These are phyloP conservation scores for Chaetoscypha palmicola DNA, from an alignment of 2,329 filamentous ascomycete species.

Conservation along the genomic window DNA sequence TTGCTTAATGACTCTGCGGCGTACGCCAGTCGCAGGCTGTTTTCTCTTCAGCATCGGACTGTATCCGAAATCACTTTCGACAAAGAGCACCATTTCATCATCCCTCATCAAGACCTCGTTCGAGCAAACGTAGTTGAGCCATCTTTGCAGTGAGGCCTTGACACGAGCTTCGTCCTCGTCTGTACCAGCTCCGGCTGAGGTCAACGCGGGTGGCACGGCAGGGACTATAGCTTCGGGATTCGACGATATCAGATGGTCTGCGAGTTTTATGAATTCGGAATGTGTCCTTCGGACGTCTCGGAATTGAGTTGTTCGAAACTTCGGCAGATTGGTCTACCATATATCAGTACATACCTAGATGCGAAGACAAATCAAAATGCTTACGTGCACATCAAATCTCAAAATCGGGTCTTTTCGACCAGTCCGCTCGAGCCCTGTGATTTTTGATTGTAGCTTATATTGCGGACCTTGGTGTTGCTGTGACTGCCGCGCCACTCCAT, in stretches of 20 bases:
- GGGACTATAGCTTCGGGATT: slow-evolving; percentile 94
- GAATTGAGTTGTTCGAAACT: slow-evolving; percentile 96
- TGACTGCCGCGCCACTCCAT: slow-evolving; percentile 13
- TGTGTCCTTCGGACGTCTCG: slow-evolving; percentile 93
- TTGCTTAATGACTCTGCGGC: slow-evolving; percentile 93
- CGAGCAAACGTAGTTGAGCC: slow-evolving; percentile 88
- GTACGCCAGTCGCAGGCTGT: slow-evolving; percentile 91
- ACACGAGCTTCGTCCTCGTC: slow-evolving; percentile 90
- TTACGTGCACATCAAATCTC: slow-evolving; percentile 92
- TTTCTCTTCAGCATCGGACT: slow-evolving; percentile 92
- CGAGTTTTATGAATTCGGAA: slow-evolving; percentile 94
- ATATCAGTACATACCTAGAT: slow-evolving; percentile 15
- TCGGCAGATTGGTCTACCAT: slow-evolving; percentile 87
- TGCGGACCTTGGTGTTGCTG: slow-evolving; percentile 47
- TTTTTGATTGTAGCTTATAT: slow-evolving; percentile 87
- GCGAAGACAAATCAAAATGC: slow-evolving; percentile 28
- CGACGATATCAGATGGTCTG: slow-evolving; percentile 91
- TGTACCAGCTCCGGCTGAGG: slow-evolving; percentile 87
- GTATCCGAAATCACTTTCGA: slow-evolving; percentile 98
- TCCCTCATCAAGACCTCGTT: slow-evolving; percentile 92
- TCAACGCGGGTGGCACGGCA: slow-evolving; percentile 88
- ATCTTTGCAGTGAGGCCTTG: slow-evolving; percentile 84
- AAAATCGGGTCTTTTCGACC: slow-evolving; percentile 94
- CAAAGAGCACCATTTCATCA: slow-evolving; percentile 95
- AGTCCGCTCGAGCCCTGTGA: slow-evolving; percentile 85